A percentile compares a stretch with the other conserved stretches of the same genome.
Evolutionary conservation across 768 basidiomycete genomes (phyloP).

Genomic region (Gymnopilus dilepis): DNA sequence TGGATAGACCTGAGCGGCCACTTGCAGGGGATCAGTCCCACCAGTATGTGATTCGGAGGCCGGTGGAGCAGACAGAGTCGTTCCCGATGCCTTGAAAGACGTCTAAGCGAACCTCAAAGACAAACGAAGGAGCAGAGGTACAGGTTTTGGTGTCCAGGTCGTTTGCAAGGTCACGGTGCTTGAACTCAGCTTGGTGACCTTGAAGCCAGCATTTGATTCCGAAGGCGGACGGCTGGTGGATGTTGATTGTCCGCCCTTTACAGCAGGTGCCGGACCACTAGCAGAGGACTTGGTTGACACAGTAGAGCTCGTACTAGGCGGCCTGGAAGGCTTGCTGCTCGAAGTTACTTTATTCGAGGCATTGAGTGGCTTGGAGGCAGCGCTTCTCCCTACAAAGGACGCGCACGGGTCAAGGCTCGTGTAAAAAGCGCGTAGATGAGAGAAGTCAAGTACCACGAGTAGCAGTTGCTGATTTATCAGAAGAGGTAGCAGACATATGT

Average conservation of each 20-base stretch:
- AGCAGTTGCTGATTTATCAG: constrained; percentile 21
- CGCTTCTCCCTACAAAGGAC: constrained; percentile 28
- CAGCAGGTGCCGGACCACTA: constrained; percentile 14
- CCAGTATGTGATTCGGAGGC: constrained; percentile 26
- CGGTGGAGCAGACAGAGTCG: constrained; percentile 12
- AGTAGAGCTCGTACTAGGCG: constrained; percentile 24
- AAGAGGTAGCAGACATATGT: constrained; percentile 11
- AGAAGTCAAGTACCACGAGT: constrained; percentile 33
- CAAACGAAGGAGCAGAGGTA: not conserved
- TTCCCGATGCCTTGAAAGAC: constrained; percentile 15
- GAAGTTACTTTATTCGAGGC: constrained; percentile 17
- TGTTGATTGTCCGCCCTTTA: constrained; percentile 8
- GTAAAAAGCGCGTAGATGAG: constrained; percentile 8
- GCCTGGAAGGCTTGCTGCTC: constrained; percentile 17
- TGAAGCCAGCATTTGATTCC: constrained; percentile 29
- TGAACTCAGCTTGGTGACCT: constrained; percentile 33
- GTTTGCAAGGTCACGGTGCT: constrained; percentile 31
- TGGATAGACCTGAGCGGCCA: constrained; percentile 59
- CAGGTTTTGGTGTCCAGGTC: constrained; percentile 29
- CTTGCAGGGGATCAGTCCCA: constrained; percentile 46
- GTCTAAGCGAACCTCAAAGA: not conserved
- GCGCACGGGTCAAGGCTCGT: constrained; percentile 14
- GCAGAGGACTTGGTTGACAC: constrained; percentile 25
- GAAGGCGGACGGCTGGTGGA: constrained; percentile 16
- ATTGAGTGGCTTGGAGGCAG: constrained; percentile 28